Base-by-base conservation (phyloP, 2,329 filamentous ascomycete species). In the Cladophialophora chaetospira region DNA sequence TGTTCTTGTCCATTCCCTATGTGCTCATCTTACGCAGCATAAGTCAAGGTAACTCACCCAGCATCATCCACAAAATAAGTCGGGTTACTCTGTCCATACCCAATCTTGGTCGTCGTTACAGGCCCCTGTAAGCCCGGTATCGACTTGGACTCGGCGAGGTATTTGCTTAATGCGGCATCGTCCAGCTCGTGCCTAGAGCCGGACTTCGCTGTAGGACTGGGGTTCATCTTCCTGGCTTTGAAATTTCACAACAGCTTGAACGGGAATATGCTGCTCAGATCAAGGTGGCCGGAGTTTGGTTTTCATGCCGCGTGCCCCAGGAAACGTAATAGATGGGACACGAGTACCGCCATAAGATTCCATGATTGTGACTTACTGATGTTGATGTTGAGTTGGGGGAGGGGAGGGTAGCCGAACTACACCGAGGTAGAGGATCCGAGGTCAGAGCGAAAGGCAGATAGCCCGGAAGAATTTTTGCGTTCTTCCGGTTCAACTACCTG, bases 1-100 rank as follows among this genome's bases (percentile, higher is more conserved):
- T n/a, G n/a, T n/a, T n/a, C n/a, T n/a, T n/a, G n/a, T n/a, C n/a
- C n/a, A n/a, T n/a, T n/a, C n/a, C n/a, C n/a, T n/a, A n/a, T n/a
- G n/a, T n/a, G n/a, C n/a, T n/a, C n/a, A n/a, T n/a, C n/a, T n/a
- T n/a, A n/a, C n/a, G n/a, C n/a, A n/a, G n/a, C n/a, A n/a, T n/a
- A n/a, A n/a, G n/a, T n/a, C n/a, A n/a, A 17, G 19, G 11, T 35
- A 31, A 61, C 58, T 28, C 52, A 61, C 58, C 45, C 48, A 29
- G 59, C 56, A 57, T 62, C 59, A 40, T 59, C 56, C 10, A 62
- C 47, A 45, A 62, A 62, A 53, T 59, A 62, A 10, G 56, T 62
- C 15, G 59, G 59, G 48, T 62, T 59, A 17, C 56, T 59, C 53
- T 62, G 59, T 3, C 59, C 59, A 46, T 62, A 62, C 5, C 59